A percentile compares a stretch with the other conserved stretches of the same genome.
Conservation (phyloP, 1,284 basidiomycete genomes). For the Lentinus polychrous region DNA sequence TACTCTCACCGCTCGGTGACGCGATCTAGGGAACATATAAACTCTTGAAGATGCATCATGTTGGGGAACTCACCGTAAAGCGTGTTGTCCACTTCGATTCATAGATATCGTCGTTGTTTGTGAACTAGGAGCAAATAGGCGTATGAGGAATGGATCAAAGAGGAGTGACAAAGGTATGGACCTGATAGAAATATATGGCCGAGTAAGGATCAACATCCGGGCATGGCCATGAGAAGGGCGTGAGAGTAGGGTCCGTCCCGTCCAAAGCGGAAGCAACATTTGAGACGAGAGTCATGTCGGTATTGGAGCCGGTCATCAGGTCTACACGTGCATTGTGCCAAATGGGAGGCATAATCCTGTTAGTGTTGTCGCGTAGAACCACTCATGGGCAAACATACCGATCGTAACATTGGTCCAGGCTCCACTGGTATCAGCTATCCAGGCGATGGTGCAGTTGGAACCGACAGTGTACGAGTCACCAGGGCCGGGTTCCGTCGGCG, state of each 20-base stretch:
- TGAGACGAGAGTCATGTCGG: constrained; percentile 29
- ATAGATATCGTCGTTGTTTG: constrained; percentile 22
- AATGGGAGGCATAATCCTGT: too few relatives aligned
- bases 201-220: constrained; percentile 33
- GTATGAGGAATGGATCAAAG: neutral
- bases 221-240: constrained; percentile 31
- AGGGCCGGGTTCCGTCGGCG: constrained; percentile 32
- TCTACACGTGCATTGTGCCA: constrained; percentile 15
- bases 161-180: constrained; percentile 10
- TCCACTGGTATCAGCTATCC: constrained; percentile 24
- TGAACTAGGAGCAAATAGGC: constrained; percentile 22
- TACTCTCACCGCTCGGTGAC: constrained; percentile 21
- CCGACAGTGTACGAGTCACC: constrained; percentile 29
- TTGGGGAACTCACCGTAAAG: constrained; percentile 27
- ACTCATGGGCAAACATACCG: constrained; percentile 15
- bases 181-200: constrained; percentile 35
- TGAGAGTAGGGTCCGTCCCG: constrained; percentile 27
- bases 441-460: constrained; percentile 24
- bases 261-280: constrained; percentile 26
- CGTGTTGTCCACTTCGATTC: constrained; percentile 31
- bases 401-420: constrained; percentile 33
- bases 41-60: too few relatives aligned
- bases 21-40: constrained; percentile 21
- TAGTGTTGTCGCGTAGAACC: neutral
- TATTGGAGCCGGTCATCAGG: constrained; percentile 34